A percentile compares a stretch with the other conserved stretches of the same genome.
phyloP scores from a whole-genome alignment of 75 land plant genomes.

The Larix kaempferi region DNA sequence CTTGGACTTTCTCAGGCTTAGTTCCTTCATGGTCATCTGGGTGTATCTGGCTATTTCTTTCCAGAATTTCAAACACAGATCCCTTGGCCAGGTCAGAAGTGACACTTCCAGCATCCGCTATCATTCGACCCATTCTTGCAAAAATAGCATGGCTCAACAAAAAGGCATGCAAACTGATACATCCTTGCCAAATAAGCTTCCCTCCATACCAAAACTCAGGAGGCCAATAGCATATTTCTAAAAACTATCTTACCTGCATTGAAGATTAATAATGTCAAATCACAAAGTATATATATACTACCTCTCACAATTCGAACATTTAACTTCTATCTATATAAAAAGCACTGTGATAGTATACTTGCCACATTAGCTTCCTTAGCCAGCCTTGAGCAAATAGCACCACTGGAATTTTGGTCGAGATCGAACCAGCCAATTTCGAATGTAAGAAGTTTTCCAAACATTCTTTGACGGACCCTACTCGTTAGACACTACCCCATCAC shows the following conservation, averaged over 20 bases:
- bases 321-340: too few species aligned
- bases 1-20: slow-evolving; percentile 3
- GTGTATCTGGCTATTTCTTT: slow-evolving; percentile 21
- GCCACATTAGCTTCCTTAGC: slow-evolving; percentile 72
- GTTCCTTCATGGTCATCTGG: not conserved
- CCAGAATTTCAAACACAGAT: slow-evolving; percentile 40
- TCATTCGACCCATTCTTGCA: slow-evolving; percentile 49
- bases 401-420: slow-evolving; percentile 63
- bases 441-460: slow-evolving; percentile 50
- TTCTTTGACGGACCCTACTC: slow-evolving; percentile 56
- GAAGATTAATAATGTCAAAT: too few species aligned
- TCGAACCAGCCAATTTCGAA: slow-evolving; percentile 90
- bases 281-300: too few species aligned
- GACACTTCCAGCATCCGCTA: slow-evolving; percentile 79
- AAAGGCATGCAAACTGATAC: slow-evolving; percentile 24
- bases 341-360: not conserved
- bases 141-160: slow-evolving; percentile 53
- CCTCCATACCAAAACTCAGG: slow-evolving; percentile 76
- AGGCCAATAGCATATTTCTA: slow-evolving; percentile 26
- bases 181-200: slow-evolving; percentile 22
- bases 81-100: slow-evolving; percentile 71
- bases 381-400: slow-evolving; percentile 61
- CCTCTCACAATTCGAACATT: too few species aligned
- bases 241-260: too few species aligned
- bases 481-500: slow-evolving; percentile 70